Percentiles rank a stretch among this genome's conserved stretches.
phyloP scores from a whole-genome alignment of 768 basidiomycete species.

The Lentinula sp. region DNA sequence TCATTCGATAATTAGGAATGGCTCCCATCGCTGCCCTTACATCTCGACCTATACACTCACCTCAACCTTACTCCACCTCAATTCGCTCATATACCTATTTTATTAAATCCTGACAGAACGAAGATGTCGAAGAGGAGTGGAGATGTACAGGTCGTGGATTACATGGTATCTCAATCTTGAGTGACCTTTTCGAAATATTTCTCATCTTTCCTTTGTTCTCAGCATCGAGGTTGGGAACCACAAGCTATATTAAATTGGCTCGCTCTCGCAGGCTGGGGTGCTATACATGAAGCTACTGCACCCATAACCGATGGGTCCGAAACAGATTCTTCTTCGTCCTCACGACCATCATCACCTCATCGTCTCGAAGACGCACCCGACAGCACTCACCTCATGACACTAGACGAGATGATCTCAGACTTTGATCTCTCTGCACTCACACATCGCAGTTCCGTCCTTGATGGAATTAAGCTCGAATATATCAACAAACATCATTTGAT shows the following conservation, averaged over 20 bases:
- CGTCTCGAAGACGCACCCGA: constrained; percentile 45
- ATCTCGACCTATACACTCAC: constrained; percentile 82
- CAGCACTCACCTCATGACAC: constrained; percentile 56
- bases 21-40: constrained; percentile 88
- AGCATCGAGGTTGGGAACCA: constrained; percentile 90
- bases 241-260: constrained; percentile 89
- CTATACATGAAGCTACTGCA: constrained; percentile 29
- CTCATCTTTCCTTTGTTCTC: neutral
- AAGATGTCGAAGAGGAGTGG: constrained; percentile 96
- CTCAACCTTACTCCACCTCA: constrained; percentile 66
- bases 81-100: constrained; percentile 88
- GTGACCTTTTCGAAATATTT: neutral
- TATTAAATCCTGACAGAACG: constrained; percentile 83
- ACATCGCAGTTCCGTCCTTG: constrained; percentile 78
- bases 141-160: constrained; percentile 82
- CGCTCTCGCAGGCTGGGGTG: constrained; percentile 91
- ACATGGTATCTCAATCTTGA: constrained; percentile 48
- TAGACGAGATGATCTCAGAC: constrained; percentile 51
- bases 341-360: constrained; percentile 8
- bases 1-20: constrained; percentile 63
- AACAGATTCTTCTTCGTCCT: constrained; percentile 16
- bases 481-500: constrained; percentile 86
- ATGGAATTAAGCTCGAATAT: constrained; percentile 74
- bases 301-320: constrained; percentile 17
- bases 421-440: constrained; percentile 78